Percentiles rank a stretch among this genome's conserved stretches.
phyloP scores from a whole-genome alignment of 768 basidiomycete species.

The Auricularia heimuer region DNA sequence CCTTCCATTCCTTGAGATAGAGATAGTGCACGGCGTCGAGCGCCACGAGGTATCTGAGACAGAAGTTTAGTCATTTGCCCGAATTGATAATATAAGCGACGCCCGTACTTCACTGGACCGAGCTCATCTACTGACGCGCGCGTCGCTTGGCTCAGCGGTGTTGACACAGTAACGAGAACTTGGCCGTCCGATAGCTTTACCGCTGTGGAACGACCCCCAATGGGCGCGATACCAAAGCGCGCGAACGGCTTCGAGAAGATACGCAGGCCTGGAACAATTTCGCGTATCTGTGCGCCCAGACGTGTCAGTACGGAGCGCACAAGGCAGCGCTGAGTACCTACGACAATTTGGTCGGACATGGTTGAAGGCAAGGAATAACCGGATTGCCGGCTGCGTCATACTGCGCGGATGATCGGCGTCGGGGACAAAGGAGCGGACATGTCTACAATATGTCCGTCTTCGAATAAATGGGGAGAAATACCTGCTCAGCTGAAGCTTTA shows the following conservation, averaged over 20 bases:
- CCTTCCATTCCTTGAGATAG: constrained; percentile 53
- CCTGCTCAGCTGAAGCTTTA: too few relatives aligned
- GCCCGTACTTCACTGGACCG: constrained; percentile 55
- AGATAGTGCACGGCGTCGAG: constrained; percentile 51
- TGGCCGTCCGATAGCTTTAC: constrained; percentile 56
- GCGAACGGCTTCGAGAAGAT: constrained; percentile 38
- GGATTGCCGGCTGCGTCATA: too few relatives aligned
- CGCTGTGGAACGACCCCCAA: constrained; percentile 80
- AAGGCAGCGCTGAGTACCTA: too few relatives aligned
- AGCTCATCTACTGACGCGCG: constrained; percentile 50
- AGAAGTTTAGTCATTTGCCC: too few relatives aligned
- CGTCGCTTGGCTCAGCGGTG: constrained; percentile 57
- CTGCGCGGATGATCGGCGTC: too few relatives aligned
- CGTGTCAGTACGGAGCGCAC: too few relatives aligned
- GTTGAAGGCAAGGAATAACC: too few relatives aligned
- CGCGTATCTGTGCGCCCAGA: not conserved
- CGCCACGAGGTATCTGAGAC: constrained; percentile 45
- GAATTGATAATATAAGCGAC: too few relatives aligned
- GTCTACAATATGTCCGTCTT: too few relatives aligned
- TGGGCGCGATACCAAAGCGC: constrained; percentile 54
- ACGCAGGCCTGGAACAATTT: not conserved
- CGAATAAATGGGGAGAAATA: too few relatives aligned
- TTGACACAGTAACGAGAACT: constrained; percentile 79
- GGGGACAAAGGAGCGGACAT: too few relatives aligned
- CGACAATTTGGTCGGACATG: too few relatives aligned